Conservation (phyloP, 495 filamentous ascomycete genomes). For the Entonaema liquescens region DNA sequence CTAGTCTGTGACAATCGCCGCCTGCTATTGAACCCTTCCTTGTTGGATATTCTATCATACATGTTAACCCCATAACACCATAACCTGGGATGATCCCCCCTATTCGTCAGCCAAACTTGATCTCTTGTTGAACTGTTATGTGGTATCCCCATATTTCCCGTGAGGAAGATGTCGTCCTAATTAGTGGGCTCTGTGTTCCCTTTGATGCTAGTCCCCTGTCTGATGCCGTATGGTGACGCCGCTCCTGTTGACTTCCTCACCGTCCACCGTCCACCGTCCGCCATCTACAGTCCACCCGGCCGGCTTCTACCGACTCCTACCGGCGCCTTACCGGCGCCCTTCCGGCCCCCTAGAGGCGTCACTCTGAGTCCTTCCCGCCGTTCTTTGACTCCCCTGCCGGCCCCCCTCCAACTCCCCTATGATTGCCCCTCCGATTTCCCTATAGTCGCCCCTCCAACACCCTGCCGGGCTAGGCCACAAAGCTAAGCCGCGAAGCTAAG, state of each 20-base stretch:
- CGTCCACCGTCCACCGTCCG: too few relatives aligned
- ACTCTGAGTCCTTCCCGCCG: background rate
- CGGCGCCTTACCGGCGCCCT: background rate
- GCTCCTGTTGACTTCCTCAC: background rate
- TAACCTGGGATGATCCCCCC: background rate
- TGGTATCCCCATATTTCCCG: background rate
- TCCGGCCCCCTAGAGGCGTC: background rate
- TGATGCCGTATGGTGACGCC: background rate
- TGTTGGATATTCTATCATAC: background rate
- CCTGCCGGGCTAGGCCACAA: background rate
- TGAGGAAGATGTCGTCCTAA: background rate
- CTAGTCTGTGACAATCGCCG: background rate
- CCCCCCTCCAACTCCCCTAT: background rate
- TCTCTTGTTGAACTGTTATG: background rate
- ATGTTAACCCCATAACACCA: background rate
- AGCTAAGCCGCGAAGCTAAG: background rate
- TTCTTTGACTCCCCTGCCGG: too few relatives aligned
- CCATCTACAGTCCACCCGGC: too few relatives aligned
- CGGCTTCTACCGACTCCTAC: too few relatives aligned
- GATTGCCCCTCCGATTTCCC: too few relatives aligned
- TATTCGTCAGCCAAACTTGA: background rate
- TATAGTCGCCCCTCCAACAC: background rate
- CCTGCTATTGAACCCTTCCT: background rate
- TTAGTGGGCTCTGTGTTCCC: background rate
- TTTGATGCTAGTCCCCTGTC: background rate